Conservation (phyloP, 345 rosid genomes). For the Moricandia arvensis region DNA sequence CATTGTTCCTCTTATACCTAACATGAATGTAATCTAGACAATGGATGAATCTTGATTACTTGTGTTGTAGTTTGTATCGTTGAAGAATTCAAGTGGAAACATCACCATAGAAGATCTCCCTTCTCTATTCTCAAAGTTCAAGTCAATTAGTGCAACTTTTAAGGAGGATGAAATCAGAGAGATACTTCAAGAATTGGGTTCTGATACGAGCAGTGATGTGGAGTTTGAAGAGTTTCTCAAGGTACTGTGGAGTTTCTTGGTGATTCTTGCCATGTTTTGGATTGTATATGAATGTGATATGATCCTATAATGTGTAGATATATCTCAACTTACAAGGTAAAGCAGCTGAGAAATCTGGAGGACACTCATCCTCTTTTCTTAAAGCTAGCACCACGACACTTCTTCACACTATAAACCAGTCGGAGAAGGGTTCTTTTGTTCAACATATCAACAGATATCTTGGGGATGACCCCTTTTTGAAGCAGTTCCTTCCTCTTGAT, state of each 20-base stretch:
- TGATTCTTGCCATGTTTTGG: neutral
- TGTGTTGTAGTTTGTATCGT: conserved; percentile 49
- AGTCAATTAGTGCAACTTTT: conserved; percentile 52
- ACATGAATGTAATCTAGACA: neutral
- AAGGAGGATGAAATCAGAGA: conserved; percentile 63
- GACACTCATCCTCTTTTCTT: conserved; percentile 62
- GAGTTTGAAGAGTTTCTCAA: conserved; percentile 79
- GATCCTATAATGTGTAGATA: conserved; percentile 44
- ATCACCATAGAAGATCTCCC: conserved; percentile 65
- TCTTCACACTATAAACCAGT: conserved; percentile 68
- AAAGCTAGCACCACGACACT: conserved; percentile 67
- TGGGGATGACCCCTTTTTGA: conserved; percentile 77
- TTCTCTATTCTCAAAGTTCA: conserved; percentile 56
- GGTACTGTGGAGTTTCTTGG: conserved; percentile 42
- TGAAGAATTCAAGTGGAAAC: conserved; percentile 62
- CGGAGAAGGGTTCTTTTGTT: conserved; percentile 80
- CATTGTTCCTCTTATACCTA: neutral
- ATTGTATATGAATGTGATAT: neutral
- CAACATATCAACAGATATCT: conserved; percentile 89
- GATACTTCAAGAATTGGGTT: conserved; percentile 43
- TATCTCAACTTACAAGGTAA: conserved; percentile 61
- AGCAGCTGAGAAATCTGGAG: conserved; percentile 59
- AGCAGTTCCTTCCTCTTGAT: conserved; percentile 89
- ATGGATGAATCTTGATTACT: neutral
- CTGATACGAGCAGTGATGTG: conserved; percentile 49